Evolutionary conservation across 805 yeast genomes (phyloP), one percentile per base, ranked within the genome.

Genomic region (Brettanomyces naardenensis): DNA sequence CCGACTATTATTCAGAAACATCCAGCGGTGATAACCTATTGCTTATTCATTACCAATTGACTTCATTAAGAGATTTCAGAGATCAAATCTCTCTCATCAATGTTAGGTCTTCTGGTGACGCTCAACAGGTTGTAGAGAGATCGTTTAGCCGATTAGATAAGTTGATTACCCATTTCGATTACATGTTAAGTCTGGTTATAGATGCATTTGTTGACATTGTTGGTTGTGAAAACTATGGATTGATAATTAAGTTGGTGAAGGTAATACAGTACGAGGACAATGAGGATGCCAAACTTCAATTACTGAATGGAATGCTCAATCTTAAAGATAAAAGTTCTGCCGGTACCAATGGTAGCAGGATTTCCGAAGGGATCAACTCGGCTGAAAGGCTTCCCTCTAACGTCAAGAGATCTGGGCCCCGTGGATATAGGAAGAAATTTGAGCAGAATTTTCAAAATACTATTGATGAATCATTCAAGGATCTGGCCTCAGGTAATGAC

Each of bases 231-330:
- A 86, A 89, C 53, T 59, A 62, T 23, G 75, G 80, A 23, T 64
- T 88, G 45, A 77, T 85, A 1, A 78, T 79, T 27, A 75, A 89
- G 37, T 56, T 83, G 33, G 78, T 87, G 30, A 83, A 86, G 46
- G 73, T 92, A 14, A 67, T 92, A 31, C 94, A 88, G 45, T 69
- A 65, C 45, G 98, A 92, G 58, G 85, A 82, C 46, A 66, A 71
- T 21, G 87, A 85, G 51, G 98, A 92, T 52, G 57, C 78, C 43
- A 77, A 79, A 37, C 58, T 58, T 35, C 52, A 62, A 40, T 51
- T 54, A 19, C 47, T 51, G 36, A 45, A 45, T 20, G 42, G 43
- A 14, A 29, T 65, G 21, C 39, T 48, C 10, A 30, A 44, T 3
- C 48, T 33, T 18, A 28, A 31, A 6, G 28, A 37, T 6, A 33